phyloP scores from a whole-genome alignment of 768 basidiomycete genomes.

The Russula foetens region DNA sequence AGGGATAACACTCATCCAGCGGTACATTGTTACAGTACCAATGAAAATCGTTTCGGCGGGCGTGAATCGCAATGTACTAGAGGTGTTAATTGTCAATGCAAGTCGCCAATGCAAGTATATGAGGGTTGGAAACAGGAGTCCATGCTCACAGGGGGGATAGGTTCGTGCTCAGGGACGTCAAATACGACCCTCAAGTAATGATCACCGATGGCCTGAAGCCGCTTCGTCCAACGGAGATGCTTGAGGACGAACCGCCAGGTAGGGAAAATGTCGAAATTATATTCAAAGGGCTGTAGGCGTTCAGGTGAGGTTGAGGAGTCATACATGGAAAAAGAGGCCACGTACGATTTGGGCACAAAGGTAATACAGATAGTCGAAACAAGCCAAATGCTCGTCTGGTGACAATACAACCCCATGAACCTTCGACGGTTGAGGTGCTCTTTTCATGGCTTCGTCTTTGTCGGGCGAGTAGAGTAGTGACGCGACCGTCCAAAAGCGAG shows the following conservation, averaged over 20 bases:
- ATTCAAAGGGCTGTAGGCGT: conserved; percentile 26
- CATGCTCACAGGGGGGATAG: conserved; percentile 29
- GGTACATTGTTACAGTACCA: conserved; percentile 28
- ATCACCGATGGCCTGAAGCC: conserved; percentile 26
- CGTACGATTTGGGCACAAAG: conserved; percentile 28
- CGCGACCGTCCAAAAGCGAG: conserved; percentile 28
- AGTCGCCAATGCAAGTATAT: too few relatives aligned
- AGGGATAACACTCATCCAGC: conserved; percentile 32
- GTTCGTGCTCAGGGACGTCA: conserved; percentile 21
- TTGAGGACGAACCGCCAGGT: conserved; percentile 30
- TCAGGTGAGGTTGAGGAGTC: conserved; percentile 2
- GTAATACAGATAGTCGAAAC: conserved; percentile 36
- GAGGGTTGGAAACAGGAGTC: background rate
- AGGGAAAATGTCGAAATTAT: conserved; percentile 27
- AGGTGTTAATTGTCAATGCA: background rate
- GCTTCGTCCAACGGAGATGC: conserved; percentile 29
- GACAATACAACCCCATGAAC: conserved; percentile 22
- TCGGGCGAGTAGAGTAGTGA: conserved; percentile 29
- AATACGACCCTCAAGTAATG: conserved; percentile 27
- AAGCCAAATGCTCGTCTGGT: conserved; percentile 34
- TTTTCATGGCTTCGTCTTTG: conserved; percentile 22
- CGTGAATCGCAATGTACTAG: conserved; percentile 16
- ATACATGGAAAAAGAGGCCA: background rate
- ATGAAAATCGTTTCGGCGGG: conserved; percentile 14
- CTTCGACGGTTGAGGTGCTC: conserved; percentile 23